Base-by-base conservation (phyloP, 148 eudicot genomes). In the Arbutus unedo region DNA sequence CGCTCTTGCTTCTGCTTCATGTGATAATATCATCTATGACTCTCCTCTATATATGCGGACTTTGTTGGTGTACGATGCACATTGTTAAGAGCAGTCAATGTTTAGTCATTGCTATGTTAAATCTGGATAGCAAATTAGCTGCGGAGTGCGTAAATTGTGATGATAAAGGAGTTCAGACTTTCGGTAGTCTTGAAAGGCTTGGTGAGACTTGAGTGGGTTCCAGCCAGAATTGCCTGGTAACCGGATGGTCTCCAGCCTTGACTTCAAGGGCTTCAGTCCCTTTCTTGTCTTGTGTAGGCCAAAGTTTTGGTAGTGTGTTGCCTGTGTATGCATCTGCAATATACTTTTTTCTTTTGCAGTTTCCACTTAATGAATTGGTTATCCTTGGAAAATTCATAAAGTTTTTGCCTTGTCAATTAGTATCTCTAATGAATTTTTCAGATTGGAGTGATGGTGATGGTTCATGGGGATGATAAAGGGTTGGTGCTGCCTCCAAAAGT, bases 381-480 rank as follows among this genome's bases (percentile, higher is more conserved):
- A 47, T 10, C 53, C 31, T 18, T 18, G 53, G 15, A 6, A 73
- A 47, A 7, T 6, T 16, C 3, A 47, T 44, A 19, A 19, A 6
- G 6, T 15, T 73, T 44, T 21, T 3, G 38, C 38, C 38, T 31
- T 31, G 41, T 50, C 31, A 47, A 74, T 47, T 73, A 45, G 14
- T 18, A 19, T 55, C 41, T 15, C 15, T 66, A 31, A 5, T 66
- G 1, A 62, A 8, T 9, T 23, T 23, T 66, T 59, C 93, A 97
- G 99, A 92, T 97, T 87, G 99, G 99, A 78, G 99, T 94, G 86
- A 97, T 97, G 99, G 93, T 97, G 84, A 97, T 97, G 99, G 93
- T 91, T 72, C 99, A 97, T 81, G 99, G 99, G 82, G 99, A 97
- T 86, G 97, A 97, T 84, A 97, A 94, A 90, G 99, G 99, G 83